Base-by-base conservation (phyloP, 176 grass and related monocot species). In the Rhipidocladum racemiflorum region DNA sequence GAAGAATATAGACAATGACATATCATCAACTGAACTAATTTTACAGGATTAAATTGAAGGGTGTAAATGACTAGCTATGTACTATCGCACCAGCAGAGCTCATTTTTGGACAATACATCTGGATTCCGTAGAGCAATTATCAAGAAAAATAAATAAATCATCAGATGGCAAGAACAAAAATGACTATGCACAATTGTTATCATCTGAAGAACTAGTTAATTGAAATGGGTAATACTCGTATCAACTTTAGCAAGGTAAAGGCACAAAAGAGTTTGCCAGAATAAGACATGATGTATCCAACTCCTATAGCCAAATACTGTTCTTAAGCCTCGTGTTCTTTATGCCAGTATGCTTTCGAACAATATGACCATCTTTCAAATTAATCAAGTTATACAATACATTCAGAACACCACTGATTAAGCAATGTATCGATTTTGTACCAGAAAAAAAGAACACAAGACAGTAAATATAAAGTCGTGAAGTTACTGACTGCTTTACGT, bases 401-500 rank as follows among this genome's bases (percentile, higher is more conserved):
- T 63, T 75, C 30, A n/a, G 61, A 68, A 80, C 23, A 74, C 13
- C 3, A 66, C 25, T 50, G 9, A 64, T 81, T 75, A 72, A 89
- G 72, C 17, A 65, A 74, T 20, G 49, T 65, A 63, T 40, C 28
- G 5, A 61, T 23, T 56, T 32, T 32, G 18, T 48, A 86, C 45
- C 4, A 72, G 1, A 35, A 15, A 82, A 82, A 46, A 46, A 46
- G 5, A 48, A 29, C 15, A 85, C 70, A 80, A 76, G 14, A 50
- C 4, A 86, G 74, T 76, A 83, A 76, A 72, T 44, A 73, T 15
- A 51, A 45, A 57, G 60, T 45, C 77, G 43, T 59, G 34, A 69
- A 75, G 83, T 64, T 79, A 86, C 82, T 82, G 42, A 99, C 96
- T 76, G 88, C 88, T 93, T 91, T 95, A 77, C 91, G 87, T 70